These are phyloP conservation scores for Ceratocystis papillata DNA, from an alignment of 2,329 filamentous ascomycete species.

Conservation along the genomic window DNA sequence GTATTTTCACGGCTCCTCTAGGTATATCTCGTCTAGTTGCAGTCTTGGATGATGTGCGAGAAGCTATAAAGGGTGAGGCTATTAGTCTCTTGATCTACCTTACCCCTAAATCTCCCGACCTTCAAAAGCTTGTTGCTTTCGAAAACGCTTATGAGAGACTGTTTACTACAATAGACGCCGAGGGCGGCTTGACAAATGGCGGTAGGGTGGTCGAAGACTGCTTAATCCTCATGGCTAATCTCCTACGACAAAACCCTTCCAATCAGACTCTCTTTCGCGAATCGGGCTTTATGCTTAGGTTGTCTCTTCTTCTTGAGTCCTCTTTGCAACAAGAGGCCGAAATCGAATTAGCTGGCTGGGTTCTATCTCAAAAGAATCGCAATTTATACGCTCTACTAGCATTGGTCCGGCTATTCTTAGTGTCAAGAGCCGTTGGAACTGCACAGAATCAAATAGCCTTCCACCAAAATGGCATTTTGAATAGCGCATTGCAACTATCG, in stretches of 20 bases:
- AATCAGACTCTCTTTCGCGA: slow-evolving; percentile 94
- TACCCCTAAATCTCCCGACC: slow-evolving; percentile 72
- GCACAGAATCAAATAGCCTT: slow-evolving; percentile 75
- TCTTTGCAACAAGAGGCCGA: slow-evolving; percentile 39
- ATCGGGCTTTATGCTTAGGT: slow-evolving; percentile 65
- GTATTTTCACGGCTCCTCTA: slow-evolving; percentile 76
- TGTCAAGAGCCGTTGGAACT: slow-evolving; percentile 68
- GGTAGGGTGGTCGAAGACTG: slow-evolving; percentile 87
- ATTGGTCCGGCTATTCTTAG: slow-evolving; percentile 75
- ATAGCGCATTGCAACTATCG: slow-evolving; percentile 68
- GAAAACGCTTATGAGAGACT: slow-evolving; percentile 85
- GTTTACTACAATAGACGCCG: slow-evolving; percentile 68
- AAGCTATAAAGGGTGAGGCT: slow-evolving; percentile 79
- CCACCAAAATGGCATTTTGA: slow-evolving; percentile 69
- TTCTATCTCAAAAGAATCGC: slow-evolving; percentile 66
- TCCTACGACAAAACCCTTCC: slow-evolving; percentile 73
- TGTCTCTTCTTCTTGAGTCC: slow-evolving; percentile 57
- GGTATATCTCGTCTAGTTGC: slow-evolving; percentile 79
- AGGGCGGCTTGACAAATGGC: slow-evolving; percentile 73
- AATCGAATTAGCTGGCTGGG: slow-evolving; percentile 60
- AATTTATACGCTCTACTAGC: slow-evolving; percentile 85
- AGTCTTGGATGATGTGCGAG: slow-evolving; percentile 71
- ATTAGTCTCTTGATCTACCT: slow-evolving; percentile 79
- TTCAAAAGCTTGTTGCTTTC: slow-evolving; percentile 92
- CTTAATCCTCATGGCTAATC: slow-evolving; percentile 77